These are phyloP conservation scores for Phaeoacremonium minimum DNA, from an alignment of 2,329 filamentous ascomycete genomes.

Conservation along the genomic window DNA sequence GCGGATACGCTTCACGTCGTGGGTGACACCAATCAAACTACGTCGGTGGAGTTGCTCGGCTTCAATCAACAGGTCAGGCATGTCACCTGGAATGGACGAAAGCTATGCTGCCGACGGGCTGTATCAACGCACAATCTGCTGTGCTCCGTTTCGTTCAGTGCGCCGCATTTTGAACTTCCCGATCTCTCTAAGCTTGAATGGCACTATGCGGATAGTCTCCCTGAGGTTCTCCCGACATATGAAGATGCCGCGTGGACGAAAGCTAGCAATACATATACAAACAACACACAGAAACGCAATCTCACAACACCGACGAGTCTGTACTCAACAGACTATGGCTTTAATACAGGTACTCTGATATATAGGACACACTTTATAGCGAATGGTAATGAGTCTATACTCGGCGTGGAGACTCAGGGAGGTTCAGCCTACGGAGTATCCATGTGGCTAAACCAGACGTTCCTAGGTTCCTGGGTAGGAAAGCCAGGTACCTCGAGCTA, in stretches of 20 bases:
- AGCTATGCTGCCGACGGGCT: too few species aligned
- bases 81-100: too few species aligned
- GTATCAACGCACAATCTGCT: too few species aligned
- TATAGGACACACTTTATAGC: constrained; percentile 68
- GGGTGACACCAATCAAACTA: constrained; percentile 70
- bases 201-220: constrained; percentile 68
- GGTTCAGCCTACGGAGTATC: constrained; percentile 64
- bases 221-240: constrained; percentile 60
- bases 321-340: constrained; percentile 70
- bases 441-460: constrained; percentile 67
- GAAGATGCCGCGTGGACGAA: constrained; percentile 64
- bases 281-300: constrained; percentile 62
- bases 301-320: constrained; percentile 63
- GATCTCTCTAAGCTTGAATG: constrained; percentile 56
- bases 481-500: too few species aligned
- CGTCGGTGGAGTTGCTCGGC: constrained; percentile 62
- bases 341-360: constrained; percentile 62
- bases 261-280: constrained; percentile 49
- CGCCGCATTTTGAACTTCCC: constrained; percentile 52
- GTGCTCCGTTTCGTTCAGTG: too few species aligned
- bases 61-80: too few species aligned
- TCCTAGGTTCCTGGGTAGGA: too few species aligned
- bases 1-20: constrained; percentile 56
- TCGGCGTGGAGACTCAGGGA: constrained; percentile 59
- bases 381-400: constrained; percentile 50